phyloP scores from a whole-genome alignment of 441 rosid species.

The Euphorbia celastroides region DNA sequence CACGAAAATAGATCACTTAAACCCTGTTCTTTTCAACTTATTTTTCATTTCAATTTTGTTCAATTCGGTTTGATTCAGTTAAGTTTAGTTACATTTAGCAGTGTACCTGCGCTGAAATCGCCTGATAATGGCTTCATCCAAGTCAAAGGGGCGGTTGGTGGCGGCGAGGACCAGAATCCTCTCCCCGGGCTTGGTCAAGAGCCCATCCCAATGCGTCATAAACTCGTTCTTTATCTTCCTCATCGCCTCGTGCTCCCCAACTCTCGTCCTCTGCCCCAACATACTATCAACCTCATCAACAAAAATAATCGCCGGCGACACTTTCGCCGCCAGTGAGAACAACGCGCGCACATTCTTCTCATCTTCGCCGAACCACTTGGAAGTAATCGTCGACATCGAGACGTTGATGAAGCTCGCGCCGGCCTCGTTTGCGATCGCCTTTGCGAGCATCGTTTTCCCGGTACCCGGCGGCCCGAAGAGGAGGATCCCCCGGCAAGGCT shows the following conservation, averaged over 20 bases:
- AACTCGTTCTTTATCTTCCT: no score
- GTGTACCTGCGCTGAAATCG: slow-evolving; percentile 87
- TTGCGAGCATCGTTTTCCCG: slow-evolving; percentile 99
- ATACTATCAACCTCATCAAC: slow-evolving; percentile 99
- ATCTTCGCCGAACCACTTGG: slow-evolving; percentile 99
- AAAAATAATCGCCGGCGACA: slow-evolving; percentile 90
- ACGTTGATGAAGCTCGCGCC: slow-evolving; percentile 99
- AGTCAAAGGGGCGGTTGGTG: slow-evolving; percentile 97
- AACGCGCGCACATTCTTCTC: slow-evolving; percentile 93
- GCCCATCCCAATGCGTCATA: slow-evolving; percentile 99
- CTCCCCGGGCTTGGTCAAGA: slow-evolving; percentile 70
- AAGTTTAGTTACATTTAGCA: no score
- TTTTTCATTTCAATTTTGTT: no score
- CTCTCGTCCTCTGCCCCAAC: slow-evolving; percentile 94
- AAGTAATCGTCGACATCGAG: slow-evolving; percentile 96
- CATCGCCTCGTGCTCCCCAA: no score
- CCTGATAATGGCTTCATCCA: slow-evolving; percentile 97
- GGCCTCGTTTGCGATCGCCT: slow-evolving; percentile 99
- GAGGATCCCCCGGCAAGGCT: slow-evolving; percentile 93
- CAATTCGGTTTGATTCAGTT: no score
- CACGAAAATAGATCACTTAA: no score
- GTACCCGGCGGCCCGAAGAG: slow-evolving; percentile 99
- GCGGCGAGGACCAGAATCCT: slow-evolving; percentile 97
- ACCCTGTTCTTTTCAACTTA: no score
- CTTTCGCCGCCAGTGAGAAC: slow-evolving; percentile 88